Base-by-base conservation (phyloP, 73 alveolate species). In the Uronychia setigera region DNA sequence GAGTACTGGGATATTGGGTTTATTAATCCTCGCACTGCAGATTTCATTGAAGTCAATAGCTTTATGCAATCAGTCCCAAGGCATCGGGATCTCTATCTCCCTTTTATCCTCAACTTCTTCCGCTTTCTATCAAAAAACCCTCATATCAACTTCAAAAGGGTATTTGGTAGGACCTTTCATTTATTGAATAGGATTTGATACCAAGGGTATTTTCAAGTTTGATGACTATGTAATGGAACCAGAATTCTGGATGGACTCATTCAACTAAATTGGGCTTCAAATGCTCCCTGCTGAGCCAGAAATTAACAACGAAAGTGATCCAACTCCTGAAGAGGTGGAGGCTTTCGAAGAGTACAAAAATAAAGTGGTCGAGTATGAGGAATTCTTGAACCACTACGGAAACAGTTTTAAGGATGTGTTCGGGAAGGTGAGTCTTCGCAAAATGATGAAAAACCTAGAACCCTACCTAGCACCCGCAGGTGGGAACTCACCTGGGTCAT, bases 1-100 rank as follows among this genome's bases (percentile, higher is more conserved):
- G 67, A 46, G 19, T 46, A 76, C 32, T 76, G 81, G 81, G 81
- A 76, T 30, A 9, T 76, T 26, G 81, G 81, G n/a, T 76, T 76
- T 27, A 76, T 76, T 27, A 76, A 76, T 27, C 81, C 81, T 5
- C 28, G 32, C 59, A 76, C 81, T 5, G 32, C 29, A 25, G 81
- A 76, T 27, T 76, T 76, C 27, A 76, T 76, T 30, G 81, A 76
- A 31, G 32, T 31, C 26, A 76, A 76, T 30, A 46, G 67, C 67
- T 46, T 46, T 19, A 46, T 46, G 67, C 67, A 46, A 19, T 19
- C 5, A 46, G 67, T 46, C 67, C 67, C 67, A 46, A 46, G 67
- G 19, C n/a, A 5, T 46, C 67, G 67, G 19, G 67, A 46, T 46
- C 67, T 46, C 67, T 46, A 46, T 46, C 67, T 46, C 19, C 67